Percentiles rank a stretch among this genome's conserved stretches.
phyloP scores from a whole-genome alignment of 495 filamentous ascomycete genomes.

The Staphylotrichum tortipilum region DNA sequence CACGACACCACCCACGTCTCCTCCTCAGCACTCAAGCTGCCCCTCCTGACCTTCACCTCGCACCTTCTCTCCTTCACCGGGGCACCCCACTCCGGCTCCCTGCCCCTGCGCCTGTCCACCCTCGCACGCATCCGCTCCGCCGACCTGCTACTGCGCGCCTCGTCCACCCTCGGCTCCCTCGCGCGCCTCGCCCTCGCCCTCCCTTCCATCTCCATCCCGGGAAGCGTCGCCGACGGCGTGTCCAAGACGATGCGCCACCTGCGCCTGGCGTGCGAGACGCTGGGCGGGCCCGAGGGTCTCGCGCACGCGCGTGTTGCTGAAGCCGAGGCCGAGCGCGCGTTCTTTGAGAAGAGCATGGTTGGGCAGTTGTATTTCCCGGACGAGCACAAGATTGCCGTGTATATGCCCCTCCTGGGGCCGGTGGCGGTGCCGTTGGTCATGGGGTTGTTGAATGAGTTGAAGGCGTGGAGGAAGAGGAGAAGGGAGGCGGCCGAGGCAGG shows the following conservation, averaged over 20 bases:
- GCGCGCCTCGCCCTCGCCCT: conserved; percentile 78
- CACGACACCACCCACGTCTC: conserved; percentile 30
- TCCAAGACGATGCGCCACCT: conserved; percentile 70
- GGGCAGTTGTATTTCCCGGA: conserved; percentile 96
- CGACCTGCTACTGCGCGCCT: conserved; percentile 80
- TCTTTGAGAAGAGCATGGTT: conserved; percentile 99
- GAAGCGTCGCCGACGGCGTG: conserved; percentile 76
- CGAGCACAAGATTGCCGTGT: conserved; percentile 97
- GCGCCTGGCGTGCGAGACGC: conserved; percentile 61
- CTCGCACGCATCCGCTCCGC: conserved; percentile 75
- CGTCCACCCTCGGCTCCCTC: conserved; percentile 86
- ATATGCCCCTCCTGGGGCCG: conserved; percentile 82
- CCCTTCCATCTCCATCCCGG: conserved; percentile 82
- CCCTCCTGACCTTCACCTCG: conserved; percentile 81
- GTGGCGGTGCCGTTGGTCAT: conserved; percentile 85
- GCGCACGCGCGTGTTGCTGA: conserved; percentile 77
- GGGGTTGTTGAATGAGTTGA: conserved; percentile 71
- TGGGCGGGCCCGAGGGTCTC: conserved; percentile 54
- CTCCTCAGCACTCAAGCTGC: conserved; percentile 56
- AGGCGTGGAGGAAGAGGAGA: conserved; percentile 42
- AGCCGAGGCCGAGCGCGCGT: conserved; percentile 81
- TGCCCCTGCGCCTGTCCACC: conserved; percentile 78
- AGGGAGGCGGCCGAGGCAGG: conserved; percentile 24
- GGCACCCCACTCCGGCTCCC: conserved; percentile 65
- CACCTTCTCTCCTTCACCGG: conserved; percentile 87